Percentiles rank a stretch among this genome's conserved stretches.
phyloP scores from a whole-genome alignment of 106 monocot species.

The Alisma plantagoaquatica region DNA sequence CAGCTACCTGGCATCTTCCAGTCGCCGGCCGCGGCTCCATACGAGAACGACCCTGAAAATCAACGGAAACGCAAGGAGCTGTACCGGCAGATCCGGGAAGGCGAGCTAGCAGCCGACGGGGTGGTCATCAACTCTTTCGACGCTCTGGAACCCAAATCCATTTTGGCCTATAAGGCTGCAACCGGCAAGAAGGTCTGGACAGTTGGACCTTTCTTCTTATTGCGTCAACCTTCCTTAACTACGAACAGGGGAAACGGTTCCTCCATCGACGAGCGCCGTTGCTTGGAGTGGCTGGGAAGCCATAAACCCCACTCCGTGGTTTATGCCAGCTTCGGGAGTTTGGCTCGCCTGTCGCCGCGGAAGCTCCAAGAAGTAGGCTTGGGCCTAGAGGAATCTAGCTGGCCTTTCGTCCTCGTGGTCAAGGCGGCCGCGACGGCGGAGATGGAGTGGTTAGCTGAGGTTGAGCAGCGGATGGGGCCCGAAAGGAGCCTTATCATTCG shows the following conservation, averaged over 20 bases:
- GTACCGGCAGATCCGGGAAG: not conserved
- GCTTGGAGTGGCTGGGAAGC: conserved; percentile 10
- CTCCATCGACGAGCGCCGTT: not conserved
- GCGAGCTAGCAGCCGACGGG: not conserved
- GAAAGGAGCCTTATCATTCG: not conserved
- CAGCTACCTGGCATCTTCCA: too few relatives aligned
- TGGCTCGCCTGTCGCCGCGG: not conserved
- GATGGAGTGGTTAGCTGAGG: not conserved
- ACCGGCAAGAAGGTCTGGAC: conserved; percentile 15
- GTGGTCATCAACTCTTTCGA: conserved; percentile 13
- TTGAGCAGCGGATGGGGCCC: conserved; percentile 9
- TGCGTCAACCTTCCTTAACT: too few relatives aligned
- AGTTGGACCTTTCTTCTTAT: conserved; percentile 18
- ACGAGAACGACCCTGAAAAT: too few relatives aligned
- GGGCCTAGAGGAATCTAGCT: not conserved
- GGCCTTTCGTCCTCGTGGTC: conserved; percentile 17
- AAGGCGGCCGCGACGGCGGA: not conserved
- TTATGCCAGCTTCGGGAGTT: conserved; percentile 18
- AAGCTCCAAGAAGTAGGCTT: conserved; percentile 11
- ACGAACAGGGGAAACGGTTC: conserved; percentile 8
- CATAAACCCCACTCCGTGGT: conserved; percentile 6
- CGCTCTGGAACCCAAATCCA: conserved; percentile 1
- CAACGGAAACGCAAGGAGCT: not conserved
- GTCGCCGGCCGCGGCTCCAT: too few relatives aligned
- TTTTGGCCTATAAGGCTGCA: not conserved